Evolutionary conservation across 1,139 yeast genomes (phyloP).

Genomic region (Candida smagusa): DNA sequence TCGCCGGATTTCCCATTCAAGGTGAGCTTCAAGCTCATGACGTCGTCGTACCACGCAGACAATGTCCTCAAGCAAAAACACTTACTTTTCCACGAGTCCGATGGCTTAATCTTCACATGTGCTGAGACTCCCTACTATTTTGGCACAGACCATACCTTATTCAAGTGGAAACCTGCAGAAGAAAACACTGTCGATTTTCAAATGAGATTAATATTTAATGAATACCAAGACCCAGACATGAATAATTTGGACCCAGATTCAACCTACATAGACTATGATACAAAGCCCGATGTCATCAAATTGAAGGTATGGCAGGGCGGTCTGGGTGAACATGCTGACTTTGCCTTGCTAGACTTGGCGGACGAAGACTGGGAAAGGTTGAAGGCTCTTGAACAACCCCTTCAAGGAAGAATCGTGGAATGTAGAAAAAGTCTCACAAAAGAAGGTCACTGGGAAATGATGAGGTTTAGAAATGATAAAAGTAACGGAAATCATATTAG

Average conservation of each 20-base stretch:
- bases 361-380: slow-evolving; percentile 82
- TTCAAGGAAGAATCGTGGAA: slow-evolving; percentile 89
- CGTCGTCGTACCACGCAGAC: slow-evolving; percentile 72
- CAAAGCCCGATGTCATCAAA: slow-evolving; percentile 61
- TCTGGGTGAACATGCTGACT: slow-evolving; percentile 54
- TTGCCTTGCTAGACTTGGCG: slow-evolving; percentile 57
- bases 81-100: slow-evolving; percentile 80
- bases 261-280: slow-evolving; percentile 77
- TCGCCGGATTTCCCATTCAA: slow-evolving; percentile 77
- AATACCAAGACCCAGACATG: slow-evolving; percentile 64
- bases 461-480: slow-evolving; percentile 92
- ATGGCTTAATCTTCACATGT: slow-evolving; percentile 92
- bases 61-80: slow-evolving; percentile 75
- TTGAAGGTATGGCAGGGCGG: slow-evolving; percentile 83
- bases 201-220: slow-evolving; percentile 63
- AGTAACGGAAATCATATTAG: slow-evolving; percentile 78
- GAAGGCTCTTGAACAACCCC: slow-evolving; percentile 69
- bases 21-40: slow-evolving; percentile 83
- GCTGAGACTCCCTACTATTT: slow-evolving; percentile 81
- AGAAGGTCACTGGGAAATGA: slow-evolving; percentile 70
- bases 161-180: slow-evolving; percentile 97
- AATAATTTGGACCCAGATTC: slow-evolving; percentile 72
- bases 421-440: slow-evolving; percentile 56
- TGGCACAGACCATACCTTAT: slow-evolving; percentile 78
- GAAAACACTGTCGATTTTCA: slow-evolving; percentile 92